A percentile compares a stretch with the other conserved stretches of the same genome.
Conservation (phyloP, 306 rosid species). For the Castanospermum australe region DNA sequence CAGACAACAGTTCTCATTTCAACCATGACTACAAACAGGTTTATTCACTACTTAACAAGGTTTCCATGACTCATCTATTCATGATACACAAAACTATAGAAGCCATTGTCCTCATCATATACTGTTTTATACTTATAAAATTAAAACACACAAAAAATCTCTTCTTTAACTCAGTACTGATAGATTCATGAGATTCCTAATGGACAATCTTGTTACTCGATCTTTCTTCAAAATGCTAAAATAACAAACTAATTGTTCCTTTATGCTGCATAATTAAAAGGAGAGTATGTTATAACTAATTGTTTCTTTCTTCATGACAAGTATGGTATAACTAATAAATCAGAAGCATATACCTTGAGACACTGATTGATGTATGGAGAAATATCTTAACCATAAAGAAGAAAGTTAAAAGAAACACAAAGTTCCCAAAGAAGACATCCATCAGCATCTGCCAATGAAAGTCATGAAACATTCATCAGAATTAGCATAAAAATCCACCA, state of each 20-base stretch:
- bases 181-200: constrained; percentile 1
- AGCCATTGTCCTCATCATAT: constrained; percentile 11
- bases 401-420: constrained; percentile 60
- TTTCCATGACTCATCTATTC: not conserved
- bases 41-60: not conserved
- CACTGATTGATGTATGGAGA: constrained; percentile 43
- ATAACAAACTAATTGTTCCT: not conserved
- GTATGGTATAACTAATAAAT: not conserved
- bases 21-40: not conserved
- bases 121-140: not conserved
- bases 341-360: constrained; percentile 51
- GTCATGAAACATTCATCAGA: constrained; percentile 11
- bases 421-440: constrained; percentile 68
- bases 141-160: not conserved
- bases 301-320: constrained; percentile 5
- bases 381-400: constrained; percentile 45
- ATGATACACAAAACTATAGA: not conserved
- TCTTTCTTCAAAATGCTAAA: constrained; percentile 8
- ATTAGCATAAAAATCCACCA: constrained; percentile 22
- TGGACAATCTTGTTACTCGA: not conserved
- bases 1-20: not conserved
- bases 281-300: not conserved
- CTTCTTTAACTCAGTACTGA: not conserved
- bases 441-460: constrained; percentile 53
- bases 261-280: not conserved